These are phyloP conservation scores for Pholiota molesta DNA, from an alignment of 768 basidiomycete species.

Conservation along the genomic window DNA sequence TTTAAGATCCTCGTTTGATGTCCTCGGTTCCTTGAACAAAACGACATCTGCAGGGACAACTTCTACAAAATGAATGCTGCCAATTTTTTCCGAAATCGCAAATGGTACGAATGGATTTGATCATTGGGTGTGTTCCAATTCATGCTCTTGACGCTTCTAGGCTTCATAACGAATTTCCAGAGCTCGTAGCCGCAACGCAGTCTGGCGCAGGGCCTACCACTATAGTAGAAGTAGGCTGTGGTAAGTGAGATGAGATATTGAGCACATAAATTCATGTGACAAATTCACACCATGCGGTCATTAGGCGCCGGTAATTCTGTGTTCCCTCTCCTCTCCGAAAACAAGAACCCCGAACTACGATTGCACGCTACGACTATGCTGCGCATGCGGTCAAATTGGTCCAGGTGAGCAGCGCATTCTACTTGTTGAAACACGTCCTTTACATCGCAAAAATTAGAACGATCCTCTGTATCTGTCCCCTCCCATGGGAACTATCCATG, in stretches of 20 bases:
- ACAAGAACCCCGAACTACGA: constrained; percentile 75
- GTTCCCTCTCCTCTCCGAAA: constrained; percentile 84
- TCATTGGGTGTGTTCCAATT: constrained; percentile 12
- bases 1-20: neutral
- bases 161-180: constrained; percentile 95
- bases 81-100: constrained; percentile 94
- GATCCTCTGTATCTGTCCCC: constrained; percentile 72
- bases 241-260: constrained; percentile 38
- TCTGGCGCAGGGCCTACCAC: constrained; percentile 76
- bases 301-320: constrained; percentile 93
- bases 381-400: constrained; percentile 87
- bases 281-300: constrained; percentile 2
- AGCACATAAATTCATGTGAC: neutral
- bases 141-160: constrained; percentile 34
- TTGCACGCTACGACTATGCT: constrained; percentile 93
- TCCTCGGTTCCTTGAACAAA: neutral
- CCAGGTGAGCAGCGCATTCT: constrained; percentile 51
- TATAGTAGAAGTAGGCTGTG: constrained; percentile 92
- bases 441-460: constrained; percentile 42
- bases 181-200: constrained; percentile 72
- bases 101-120: constrained; percentile 58
- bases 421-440: neutral
- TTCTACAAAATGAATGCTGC: constrained; percentile 86
- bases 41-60: constrained; percentile 66
- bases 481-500: constrained; percentile 69